Percentiles rank a stretch among this genome's conserved stretches.
Evolutionary conservation across 2,329 filamentous ascomycete genomes (phyloP).

Genomic region (Colletotrichum sp.): DNA sequence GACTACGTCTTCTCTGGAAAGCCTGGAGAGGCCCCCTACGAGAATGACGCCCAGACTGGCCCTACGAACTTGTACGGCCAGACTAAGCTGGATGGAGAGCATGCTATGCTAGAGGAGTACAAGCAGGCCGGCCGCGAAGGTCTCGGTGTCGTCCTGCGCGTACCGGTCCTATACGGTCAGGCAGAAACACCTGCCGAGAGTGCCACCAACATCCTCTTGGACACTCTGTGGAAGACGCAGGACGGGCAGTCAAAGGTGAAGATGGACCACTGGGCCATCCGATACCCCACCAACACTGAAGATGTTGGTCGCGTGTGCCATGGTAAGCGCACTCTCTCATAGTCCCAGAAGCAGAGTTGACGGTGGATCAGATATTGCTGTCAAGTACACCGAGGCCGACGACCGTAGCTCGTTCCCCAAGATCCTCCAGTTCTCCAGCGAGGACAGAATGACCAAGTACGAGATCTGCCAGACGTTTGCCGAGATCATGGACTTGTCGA

Average conservation of each 20-base stretch:
- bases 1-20: constrained; percentile 81
- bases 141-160: constrained; percentile 73
- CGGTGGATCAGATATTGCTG: constrained; percentile 65
- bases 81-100: constrained; percentile 65
- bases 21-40: constrained; percentile 84
- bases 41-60: constrained; percentile 62
- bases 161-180: constrained; percentile 86
- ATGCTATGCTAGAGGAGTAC: constrained; percentile 70
- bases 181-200: constrained; percentile 75
- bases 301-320: constrained; percentile 82
- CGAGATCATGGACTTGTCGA: constrained; percentile 77
- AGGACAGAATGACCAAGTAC: constrained; percentile 88
- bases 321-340: constrained; percentile 47
- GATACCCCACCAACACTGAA: constrained; percentile 89
- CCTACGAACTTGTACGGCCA: constrained; percentile 80
- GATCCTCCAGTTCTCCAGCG: constrained; percentile 84
- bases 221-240: constrained; percentile 76
- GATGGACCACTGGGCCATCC: constrained; percentile 86
- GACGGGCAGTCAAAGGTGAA: constrained; percentile 65
- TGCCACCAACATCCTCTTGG: constrained; percentile 82
- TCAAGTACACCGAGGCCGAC: constrained; percentile 64
- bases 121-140: constrained; percentile 52
- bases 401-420: constrained; percentile 63
- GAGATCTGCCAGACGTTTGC: constrained; percentile 82
- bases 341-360: constrained; percentile 7